phyloP scores from a whole-genome alignment of 306 rosid genomes.

The Benincasa hispida region DNA sequence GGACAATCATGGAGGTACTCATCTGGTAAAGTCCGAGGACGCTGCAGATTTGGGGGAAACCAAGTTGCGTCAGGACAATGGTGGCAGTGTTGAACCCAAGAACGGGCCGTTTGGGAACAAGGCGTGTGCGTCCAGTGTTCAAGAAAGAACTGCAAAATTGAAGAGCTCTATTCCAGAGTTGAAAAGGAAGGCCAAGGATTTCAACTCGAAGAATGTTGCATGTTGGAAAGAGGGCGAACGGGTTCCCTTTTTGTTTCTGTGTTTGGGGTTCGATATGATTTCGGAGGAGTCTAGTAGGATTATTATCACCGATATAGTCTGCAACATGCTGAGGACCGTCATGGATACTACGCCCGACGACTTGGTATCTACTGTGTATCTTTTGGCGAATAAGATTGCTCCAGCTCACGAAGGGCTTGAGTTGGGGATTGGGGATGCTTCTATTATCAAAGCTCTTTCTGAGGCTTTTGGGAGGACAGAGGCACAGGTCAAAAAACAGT shows the following conservation, averaged over 20 bases:
- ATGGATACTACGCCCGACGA: constrained; percentile 62
- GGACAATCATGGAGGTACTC: neutral
- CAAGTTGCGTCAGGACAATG: constrained; percentile 2
- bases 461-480: constrained; percentile 74
- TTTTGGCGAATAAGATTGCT: constrained; percentile 53
- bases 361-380: constrained; percentile 48
- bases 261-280: constrained; percentile 52
- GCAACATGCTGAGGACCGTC: constrained; percentile 71
- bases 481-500: constrained; percentile 42
- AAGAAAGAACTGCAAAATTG: constrained; percentile 30
- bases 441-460: constrained; percentile 72
- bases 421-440: constrained; percentile 82
- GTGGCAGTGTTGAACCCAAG: neutral
- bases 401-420: constrained; percentile 70
- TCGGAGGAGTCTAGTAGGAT: constrained; percentile 44
- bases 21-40: neutral
- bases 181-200: constrained; percentile 52
- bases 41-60: neutral
- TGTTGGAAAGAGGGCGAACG: constrained; percentile 58
- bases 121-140: constrained; percentile 6
- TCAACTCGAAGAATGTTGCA: constrained; percentile 33
- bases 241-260: constrained; percentile 53
- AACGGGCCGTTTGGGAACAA: constrained; percentile 16
- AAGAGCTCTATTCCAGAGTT: constrained; percentile 27
- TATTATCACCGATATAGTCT: constrained; percentile 62